A percentile compares a stretch with the other conserved stretches of the same genome.
Evolutionary conservation across 2,329 filamentous ascomycete genomes (phyloP).

Genomic region (Fusarium tuaranense): DNA sequence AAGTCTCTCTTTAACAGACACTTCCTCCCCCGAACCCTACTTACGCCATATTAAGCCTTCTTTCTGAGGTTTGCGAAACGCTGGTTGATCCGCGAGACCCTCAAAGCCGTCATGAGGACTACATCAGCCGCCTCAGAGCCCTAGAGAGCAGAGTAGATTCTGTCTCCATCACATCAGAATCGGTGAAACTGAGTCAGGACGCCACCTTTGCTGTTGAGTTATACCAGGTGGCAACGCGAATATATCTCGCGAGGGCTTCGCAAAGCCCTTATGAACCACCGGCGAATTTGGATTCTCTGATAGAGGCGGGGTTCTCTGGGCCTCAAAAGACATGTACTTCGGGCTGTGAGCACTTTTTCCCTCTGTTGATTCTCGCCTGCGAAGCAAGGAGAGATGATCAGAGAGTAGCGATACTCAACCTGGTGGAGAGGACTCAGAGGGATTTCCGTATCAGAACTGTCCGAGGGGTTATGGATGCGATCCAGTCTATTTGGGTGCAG

Average conservation of each 20-base stretch:
- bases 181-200: neutral
- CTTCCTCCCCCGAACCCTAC: constrained; percentile 17
- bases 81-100: constrained; percentile 24
- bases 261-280: constrained; percentile 40
- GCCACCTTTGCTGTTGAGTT: constrained; percentile 2
- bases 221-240: constrained; percentile 28
- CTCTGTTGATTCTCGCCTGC: constrained; percentile 50
- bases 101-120: constrained; percentile 13
- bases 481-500: constrained; percentile 50
- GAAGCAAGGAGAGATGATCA: constrained; percentile 50
- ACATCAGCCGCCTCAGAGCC: constrained; percentile 11
- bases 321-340: neutral
- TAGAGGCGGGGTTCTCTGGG: constrained; percentile 34
- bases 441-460: constrained; percentile 38
- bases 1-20: constrained; percentile 4
- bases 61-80: constrained; percentile 26
- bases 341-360: constrained; percentile 49
- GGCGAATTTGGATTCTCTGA: constrained; percentile 31
- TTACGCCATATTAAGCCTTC: constrained; percentile 25
- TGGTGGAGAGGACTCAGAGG: constrained; percentile 45
- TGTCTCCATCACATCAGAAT: neutral
- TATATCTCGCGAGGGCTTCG: constrained; percentile 35
- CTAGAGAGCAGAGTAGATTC: constrained; percentile 22
- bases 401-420: constrained; percentile 44
- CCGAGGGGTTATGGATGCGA: constrained; percentile 29